phyloP scores from a whole-genome alignment of 2,329 filamentous ascomycete genomes.

The Alternaria ethzedia region DNA sequence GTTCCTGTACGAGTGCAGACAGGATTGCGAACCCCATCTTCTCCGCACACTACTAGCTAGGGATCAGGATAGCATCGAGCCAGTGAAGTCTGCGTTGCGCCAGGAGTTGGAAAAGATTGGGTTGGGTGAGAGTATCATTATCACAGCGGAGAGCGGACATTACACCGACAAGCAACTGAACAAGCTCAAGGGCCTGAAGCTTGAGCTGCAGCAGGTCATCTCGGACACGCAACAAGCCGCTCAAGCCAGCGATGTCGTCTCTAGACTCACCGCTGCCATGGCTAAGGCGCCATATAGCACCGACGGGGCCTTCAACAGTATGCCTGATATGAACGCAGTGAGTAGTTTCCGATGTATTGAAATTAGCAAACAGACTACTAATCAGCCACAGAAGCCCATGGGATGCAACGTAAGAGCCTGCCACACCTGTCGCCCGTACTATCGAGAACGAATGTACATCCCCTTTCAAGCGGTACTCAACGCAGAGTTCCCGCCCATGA shows the following conservation, averaged over 20 bases:
- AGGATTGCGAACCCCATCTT: conserved; percentile 56
- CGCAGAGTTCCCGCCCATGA: conserved; percentile 44
- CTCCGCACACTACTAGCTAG: conserved; percentile 8
- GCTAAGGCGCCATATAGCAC: conserved; percentile 19
- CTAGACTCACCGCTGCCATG: conserved; percentile 18
- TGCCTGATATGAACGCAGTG: conserved; percentile 18
- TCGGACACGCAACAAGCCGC: conserved; percentile 24
- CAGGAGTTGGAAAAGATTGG: conserved; percentile 36
- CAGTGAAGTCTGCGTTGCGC: conserved; percentile 26
- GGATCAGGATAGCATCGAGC: not conserved
- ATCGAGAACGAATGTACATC: conserved; percentile 54
- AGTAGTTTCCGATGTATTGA: not conserved
- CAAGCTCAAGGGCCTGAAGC: conserved; percentile 41
- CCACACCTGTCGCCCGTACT: conserved; percentile 58
- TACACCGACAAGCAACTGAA: conserved; percentile 43
- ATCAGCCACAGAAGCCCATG: conserved; percentile 6
- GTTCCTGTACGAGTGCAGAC: conserved; percentile 76
- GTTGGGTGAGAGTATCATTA: conserved; percentile 44
- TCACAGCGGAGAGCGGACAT: conserved; percentile 39
- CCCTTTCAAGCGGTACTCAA: conserved; percentile 54
- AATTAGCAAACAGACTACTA: not conserved
- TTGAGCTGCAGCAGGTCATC: conserved; percentile 37
- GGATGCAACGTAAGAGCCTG: conserved; percentile 56
- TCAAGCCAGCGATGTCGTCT: conserved; percentile 24
- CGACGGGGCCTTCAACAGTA: conserved; percentile 29